Percentiles rank a stretch among this genome's conserved stretches.
Conservation (phyloP, 192 early-diverging fungal genomes). For the Coemansia aciculifera region DNA sequence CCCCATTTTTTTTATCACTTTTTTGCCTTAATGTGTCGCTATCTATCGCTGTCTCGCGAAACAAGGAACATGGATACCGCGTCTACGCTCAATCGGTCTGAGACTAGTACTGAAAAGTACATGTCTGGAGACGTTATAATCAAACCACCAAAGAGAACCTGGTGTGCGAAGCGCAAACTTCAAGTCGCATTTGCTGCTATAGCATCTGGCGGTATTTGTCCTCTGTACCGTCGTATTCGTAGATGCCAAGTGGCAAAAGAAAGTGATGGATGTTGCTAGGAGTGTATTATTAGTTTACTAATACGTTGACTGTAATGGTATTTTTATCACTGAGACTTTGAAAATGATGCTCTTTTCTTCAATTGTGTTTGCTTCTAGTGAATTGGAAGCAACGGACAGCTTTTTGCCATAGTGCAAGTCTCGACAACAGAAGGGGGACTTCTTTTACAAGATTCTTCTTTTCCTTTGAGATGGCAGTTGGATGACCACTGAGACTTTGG, state of each 20-base stretch:
- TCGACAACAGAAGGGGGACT: no score
- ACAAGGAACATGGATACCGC: background rate
- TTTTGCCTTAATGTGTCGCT: background rate
- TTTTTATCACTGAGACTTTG: no score
- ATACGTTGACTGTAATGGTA: background rate
- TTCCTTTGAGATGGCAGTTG: no score
- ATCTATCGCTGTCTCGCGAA: background rate
- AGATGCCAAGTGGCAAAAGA: slow-evolving; percentile 28
- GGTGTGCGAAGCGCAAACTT: slow-evolving; percentile 8
- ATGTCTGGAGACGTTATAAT: slow-evolving; percentile 4
- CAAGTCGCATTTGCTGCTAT: slow-evolving; percentile 15
- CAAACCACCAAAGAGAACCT: background rate
- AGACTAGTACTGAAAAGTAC: slow-evolving; percentile 8
- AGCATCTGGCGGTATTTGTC: slow-evolving; percentile 25
- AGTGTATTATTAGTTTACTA: no score
- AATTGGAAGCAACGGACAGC: no score
- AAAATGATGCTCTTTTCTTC: background rate
- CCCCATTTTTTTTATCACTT: background rate
- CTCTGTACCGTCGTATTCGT: slow-evolving; percentile 32
- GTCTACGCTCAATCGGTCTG: slow-evolving; percentile 9
- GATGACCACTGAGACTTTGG: background rate
- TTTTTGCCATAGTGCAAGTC: no score
- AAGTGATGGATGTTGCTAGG: background rate
- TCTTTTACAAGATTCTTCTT: no score
- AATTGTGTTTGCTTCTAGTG: background rate